phyloP scores from a whole-genome alignment of 176 grass and related monocot genomes.

The Aegilops speltoides region DNA sequence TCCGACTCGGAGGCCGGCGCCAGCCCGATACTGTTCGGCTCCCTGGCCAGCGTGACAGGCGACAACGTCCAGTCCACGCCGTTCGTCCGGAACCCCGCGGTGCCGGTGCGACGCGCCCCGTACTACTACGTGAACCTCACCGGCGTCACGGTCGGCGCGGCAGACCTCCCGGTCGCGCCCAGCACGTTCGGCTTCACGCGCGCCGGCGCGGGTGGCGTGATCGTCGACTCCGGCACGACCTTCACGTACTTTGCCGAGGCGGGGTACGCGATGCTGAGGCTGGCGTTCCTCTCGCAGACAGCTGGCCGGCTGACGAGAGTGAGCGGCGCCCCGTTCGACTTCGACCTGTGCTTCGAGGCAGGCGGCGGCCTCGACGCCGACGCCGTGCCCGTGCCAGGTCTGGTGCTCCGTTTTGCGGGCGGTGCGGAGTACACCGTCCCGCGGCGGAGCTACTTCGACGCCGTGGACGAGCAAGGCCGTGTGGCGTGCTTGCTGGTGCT shows the following conservation, averaged over 20 bases:
- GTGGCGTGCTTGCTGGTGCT: constrained; percentile 56
- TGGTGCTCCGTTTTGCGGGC: constrained; percentile 48
- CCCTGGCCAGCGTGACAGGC: constrained; percentile 37
- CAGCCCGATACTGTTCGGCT: constrained; percentile 53
- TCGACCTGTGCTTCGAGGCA: constrained; percentile 55
- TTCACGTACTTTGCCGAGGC: constrained; percentile 41
- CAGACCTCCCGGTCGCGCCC: constrained; percentile 26
- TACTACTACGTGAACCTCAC: constrained; percentile 66
- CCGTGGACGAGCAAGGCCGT: constrained; percentile 1
- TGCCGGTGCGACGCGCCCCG: not conserved
- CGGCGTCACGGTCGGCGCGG: constrained; percentile 45
- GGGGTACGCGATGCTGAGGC: constrained; percentile 38
- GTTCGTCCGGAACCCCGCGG: constrained; percentile 36
- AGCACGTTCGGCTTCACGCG: constrained; percentile 33
- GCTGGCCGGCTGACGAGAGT: not conserved
- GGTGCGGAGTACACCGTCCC: constrained; percentile 48
- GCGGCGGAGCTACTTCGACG: constrained; percentile 42
- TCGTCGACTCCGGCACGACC: constrained; percentile 63
- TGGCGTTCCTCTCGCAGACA: constrained; percentile 35
- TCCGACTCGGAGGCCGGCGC: constrained; percentile 13
- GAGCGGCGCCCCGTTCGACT: constrained; percentile 22
- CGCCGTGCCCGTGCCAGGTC: constrained; percentile 24
- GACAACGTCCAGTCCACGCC: constrained; percentile 38
- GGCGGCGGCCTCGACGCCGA: not conserved
- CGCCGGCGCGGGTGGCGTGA: constrained; percentile 36